A percentile compares a stretch with the other conserved stretches of the same genome.
Evolutionary conservation across 2,329 filamentous ascomycete genomes (phyloP).

Genomic region (Phaeophleospora eucalypticola): DNA sequence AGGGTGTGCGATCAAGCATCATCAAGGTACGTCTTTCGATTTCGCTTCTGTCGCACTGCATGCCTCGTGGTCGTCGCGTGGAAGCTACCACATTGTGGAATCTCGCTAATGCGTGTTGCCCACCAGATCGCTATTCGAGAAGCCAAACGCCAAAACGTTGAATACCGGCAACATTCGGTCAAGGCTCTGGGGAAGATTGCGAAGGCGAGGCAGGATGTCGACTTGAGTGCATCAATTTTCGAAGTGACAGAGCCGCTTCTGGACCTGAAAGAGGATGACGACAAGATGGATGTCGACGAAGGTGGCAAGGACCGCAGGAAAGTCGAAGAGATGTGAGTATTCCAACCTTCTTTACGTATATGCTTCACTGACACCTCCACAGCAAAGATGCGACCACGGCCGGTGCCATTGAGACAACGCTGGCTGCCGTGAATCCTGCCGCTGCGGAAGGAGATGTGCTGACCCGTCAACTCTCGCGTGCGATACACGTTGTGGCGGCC

Average conservation of each 20-base stretch:
- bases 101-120: slow-evolving; percentile 21
- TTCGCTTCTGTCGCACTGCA: not conserved
- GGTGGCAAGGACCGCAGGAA: slow-evolving; percentile 33
- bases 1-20: slow-evolving; percentile 61
- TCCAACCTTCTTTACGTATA: too few species aligned
- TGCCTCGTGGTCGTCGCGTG: not conserved
- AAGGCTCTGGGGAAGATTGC: slow-evolving; percentile 67
- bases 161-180: slow-evolving; percentile 74
- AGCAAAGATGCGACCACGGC: slow-evolving; percentile 26
- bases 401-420: slow-evolving; percentile 28
- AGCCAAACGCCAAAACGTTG: slow-evolving; percentile 85
- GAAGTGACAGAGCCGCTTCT: slow-evolving; percentile 61
- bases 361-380: too few species aligned
- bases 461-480: slow-evolving; percentile 13
- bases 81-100: too few species aligned
- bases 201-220: slow-evolving; percentile 62
- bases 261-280: slow-evolving; percentile 46
- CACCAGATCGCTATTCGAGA: slow-evolving; percentile 70
- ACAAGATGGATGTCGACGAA: slow-evolving; percentile 69
- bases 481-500: slow-evolving; percentile 18
- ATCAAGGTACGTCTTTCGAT: slow-evolving; percentile 51
- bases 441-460: slow-evolving; percentile 16
- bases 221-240: slow-evolving; percentile 65
- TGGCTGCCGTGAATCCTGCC: slow-evolving; percentile 30
- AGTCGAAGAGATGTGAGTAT: slow-evolving; percentile 26